Evolutionary conservation across 2,329 filamentous ascomycete species (phyloP).

Genomic region (Graphilbum sp.): DNA sequence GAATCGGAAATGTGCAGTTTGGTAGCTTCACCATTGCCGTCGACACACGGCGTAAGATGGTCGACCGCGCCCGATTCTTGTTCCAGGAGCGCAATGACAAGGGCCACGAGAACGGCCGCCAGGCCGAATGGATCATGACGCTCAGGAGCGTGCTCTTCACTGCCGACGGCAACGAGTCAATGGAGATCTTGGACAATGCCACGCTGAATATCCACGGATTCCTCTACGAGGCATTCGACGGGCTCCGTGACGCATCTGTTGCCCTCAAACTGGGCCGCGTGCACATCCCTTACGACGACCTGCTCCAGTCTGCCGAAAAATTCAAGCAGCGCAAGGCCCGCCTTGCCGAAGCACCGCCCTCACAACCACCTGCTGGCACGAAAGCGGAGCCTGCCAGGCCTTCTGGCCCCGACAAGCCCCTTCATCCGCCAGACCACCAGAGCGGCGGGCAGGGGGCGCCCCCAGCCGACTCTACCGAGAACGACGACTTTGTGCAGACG

Average conservation of each 20-base stretch:
- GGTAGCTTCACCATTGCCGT: conserved; percentile 75
- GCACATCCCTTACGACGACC: conserved; percentile 79
- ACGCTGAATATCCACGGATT: conserved; percentile 85
- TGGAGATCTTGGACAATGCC: conserved; percentile 76
- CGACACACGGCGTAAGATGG: conserved; percentile 80
- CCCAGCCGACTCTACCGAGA: conserved; percentile 7
- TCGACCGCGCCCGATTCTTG: conserved; percentile 79
- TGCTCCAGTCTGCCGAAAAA: conserved; percentile 44
- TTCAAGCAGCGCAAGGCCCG: conserved; percentile 31
- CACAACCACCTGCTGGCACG: conserved; percentile 18
- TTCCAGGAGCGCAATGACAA: conserved; percentile 53
- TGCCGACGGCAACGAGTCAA: conserved; percentile 64
- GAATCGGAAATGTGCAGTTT: conserved; percentile 72
- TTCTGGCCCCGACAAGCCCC: neutral
- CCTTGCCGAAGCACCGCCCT: conserved; percentile 11
- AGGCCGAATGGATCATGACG: conserved; percentile 88
- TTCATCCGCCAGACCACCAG: no score
- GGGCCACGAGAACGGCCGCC: conserved; percentile 36
- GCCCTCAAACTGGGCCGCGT: conserved; percentile 81
- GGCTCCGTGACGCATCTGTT: conserved; percentile 77
- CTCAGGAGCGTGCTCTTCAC: conserved; percentile 79
- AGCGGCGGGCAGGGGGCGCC: no score
- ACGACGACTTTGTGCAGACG: conserved; percentile 57
- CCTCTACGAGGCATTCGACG: conserved; percentile 69
- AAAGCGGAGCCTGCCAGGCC: conserved; percentile 14